These are phyloP conservation scores for Phytopythium litorale DNA, from an alignment of 352 stramenopile species.

Conservation along the genomic window DNA sequence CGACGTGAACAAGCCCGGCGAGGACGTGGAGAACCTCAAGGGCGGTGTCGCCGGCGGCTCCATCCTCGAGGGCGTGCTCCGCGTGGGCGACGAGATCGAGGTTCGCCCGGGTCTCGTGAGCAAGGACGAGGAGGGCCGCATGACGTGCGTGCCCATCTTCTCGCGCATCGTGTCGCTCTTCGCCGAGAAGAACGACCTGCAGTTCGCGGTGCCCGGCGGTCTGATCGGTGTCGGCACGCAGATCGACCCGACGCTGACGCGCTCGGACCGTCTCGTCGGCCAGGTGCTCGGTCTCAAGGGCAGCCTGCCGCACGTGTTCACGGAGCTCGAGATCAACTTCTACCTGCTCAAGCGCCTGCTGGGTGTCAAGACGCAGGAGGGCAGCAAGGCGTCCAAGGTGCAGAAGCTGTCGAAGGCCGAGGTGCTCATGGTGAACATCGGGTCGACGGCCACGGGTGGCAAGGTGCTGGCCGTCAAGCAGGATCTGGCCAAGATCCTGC, in stretches of 20 bases:
- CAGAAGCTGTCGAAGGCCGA: conserved; percentile 98
- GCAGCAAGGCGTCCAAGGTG: conserved; percentile 98
- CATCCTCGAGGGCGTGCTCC: conserved; percentile 96
- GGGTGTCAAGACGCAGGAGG: conserved; percentile 98
- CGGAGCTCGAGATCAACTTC: conserved; percentile 99
- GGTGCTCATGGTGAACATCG: conserved; percentile 99
- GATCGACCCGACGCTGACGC: conserved; percentile 99
- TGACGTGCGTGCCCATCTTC: conserved; percentile 93
- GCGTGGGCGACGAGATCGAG: conserved; percentile 98
- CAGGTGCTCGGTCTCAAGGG: conserved; percentile 97
- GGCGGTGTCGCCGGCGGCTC: conserved; percentile 90
- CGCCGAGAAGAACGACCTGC: conserved; percentile 99
- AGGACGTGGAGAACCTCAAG: conserved; percentile 98
- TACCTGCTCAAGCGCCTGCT: conserved; percentile 99
- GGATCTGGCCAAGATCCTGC: conserved; percentile 98
- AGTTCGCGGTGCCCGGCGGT: conserved; percentile 98
- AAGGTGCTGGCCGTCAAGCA: conserved; percentile 94
- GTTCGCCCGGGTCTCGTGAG: conserved; percentile 98
- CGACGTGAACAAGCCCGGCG: conserved; percentile 99
- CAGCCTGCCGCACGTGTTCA: conserved; percentile 98
- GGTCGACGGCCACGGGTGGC: conserved; percentile 97
- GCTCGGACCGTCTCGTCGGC: conserved; percentile 98
- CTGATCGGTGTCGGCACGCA: conserved; percentile 99
- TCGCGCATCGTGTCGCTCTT: conserved; percentile 96
- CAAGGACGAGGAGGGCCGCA: conserved; percentile 96